Conservation (phyloP, 1,139 yeast genomes). For the Pichia sp. region DNA sequence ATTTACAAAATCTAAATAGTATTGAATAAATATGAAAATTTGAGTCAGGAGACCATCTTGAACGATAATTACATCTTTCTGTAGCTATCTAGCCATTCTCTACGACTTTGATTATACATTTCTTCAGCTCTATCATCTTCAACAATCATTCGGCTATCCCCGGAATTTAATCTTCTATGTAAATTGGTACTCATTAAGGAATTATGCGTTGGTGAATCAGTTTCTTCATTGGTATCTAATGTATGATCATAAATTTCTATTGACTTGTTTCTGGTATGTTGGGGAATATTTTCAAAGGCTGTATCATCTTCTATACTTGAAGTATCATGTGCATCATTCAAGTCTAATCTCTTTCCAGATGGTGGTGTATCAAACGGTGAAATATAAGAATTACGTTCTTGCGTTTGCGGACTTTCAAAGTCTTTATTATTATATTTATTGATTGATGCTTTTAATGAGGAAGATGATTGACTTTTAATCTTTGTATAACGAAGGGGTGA, state of each 20-base stretch:
- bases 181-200: slow-evolving; percentile 1
- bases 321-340: background rate
- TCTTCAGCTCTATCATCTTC: slow-evolving; percentile 14
- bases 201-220: background rate
- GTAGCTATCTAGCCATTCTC: slow-evolving; percentile 18
- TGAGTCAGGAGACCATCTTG: too few species aligned
- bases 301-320: background rate
- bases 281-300: background rate
- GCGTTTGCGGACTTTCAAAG: slow-evolving; percentile 4
- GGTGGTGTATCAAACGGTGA: slow-evolving; percentile 28
- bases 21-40: too few species aligned
- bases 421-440: background rate
- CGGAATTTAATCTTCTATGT: slow-evolving; percentile 9
- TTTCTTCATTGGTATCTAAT: background rate
- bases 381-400: background rate
- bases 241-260: background rate
- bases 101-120: slow-evolving; percentile 16
- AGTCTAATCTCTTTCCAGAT: background rate
- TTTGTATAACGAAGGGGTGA: slow-evolving; percentile 1
- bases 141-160: slow-evolving; percentile 4
- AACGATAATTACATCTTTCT: slow-evolving; percentile 1
- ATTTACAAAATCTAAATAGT: too few species aligned
- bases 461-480: background rate
- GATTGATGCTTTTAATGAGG: background rate
- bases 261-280: background rate